Evolutionary conservation across 2,329 filamentous ascomycete species (phyloP), one percentile per base, ranked within the genome.

Genomic region (Diaporthe sp.): DNA sequence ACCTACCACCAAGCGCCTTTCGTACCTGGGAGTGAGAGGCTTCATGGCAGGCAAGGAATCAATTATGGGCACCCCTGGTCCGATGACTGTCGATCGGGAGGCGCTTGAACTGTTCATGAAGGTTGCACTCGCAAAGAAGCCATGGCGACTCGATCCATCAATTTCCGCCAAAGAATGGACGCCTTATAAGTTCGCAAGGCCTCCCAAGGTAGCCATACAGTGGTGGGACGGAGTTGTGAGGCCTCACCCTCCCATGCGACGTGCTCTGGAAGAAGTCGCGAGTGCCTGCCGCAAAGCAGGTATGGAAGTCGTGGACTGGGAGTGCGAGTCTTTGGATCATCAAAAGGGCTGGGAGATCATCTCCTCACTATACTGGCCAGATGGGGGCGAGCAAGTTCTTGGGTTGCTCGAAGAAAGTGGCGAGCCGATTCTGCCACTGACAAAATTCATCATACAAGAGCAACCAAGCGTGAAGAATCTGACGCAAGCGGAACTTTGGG

Each of bases 1-100:
- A 84, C 0, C 82, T 87, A 73, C 82, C 83, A 13, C 84, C 86
- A 2, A 85, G 85, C 0, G 77, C 82, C 2, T 52, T 78, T 25
- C 78, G 80, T 6, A 77, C 25, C 52, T 55, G 52, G 52, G 52
- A 55, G 52, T 55, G 28, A 55, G 52, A 55, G 52, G 52, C 52
- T 55, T 55, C 52, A 55, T 55, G 52, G 52, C 52, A 55, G 52
- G 52, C 15, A 55, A 55, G 28, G 52, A 55, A 55, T 2, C 52
- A 30, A 55, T 55, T 5, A 19, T 33, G 15, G 13, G 13, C 19
- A 55, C 52, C 13, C 52, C 52, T 55, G 52, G 52, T 33, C 52
- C 52, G 12, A 55, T 55, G 52, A 55, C 52, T 55, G 52, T 55
- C 52, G 52, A 55, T 30, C 52, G 52, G 52, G 28, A 55, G 52